Base-by-base conservation (phyloP, 352 stramenopile species). In the Pythium aphanidermatum region DNA sequence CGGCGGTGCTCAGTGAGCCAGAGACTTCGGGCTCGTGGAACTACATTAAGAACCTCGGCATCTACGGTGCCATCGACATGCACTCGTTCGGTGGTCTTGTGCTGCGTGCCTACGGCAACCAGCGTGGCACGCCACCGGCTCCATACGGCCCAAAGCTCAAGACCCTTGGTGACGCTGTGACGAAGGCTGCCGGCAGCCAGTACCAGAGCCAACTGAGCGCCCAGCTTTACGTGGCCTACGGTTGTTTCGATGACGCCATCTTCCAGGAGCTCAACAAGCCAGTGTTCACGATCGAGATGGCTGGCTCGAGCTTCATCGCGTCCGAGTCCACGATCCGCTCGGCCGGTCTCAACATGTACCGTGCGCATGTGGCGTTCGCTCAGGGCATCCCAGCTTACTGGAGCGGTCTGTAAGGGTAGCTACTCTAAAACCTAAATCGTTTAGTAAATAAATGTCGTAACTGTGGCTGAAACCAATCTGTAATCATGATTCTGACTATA, bases 201-300 rank as follows among this genome's bases (percentile, higher is more conserved):
- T 68, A 68, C 40, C n/a, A 17, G 26, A 51, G 46, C 32, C 30
- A 54, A 9, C 24, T 38, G 4, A 43, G 26, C 19, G 40, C 23
- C 11, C 39, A 56, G 11, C 38, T 68, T 7, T 63, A 68, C 48
- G 30, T 58, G 27, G 47, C 48, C 12, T 68, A 63, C 41, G 58
- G 58, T 32, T 51, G 37, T 27, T 68, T 68, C 37, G 28, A 43
- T n/a, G 58, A 68, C 43, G 52, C 49, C 21, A 35, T 68, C 25
- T 68, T 68, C 40, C 36, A 46, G 20, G 32, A 50, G 21, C 53
- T 63, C 16, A 46, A 54, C 35, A 63, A 60, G 34, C 34, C 56
- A 6, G 52, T 47, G 24, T 36, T 70, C n/a, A 70, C 46, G 17
- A 54, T 70, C 34, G 60, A 70, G 33, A 42, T 68, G 39, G 48